Base-by-base conservation (phyloP, 257 asterid species). In the Mitragyna speciosa region DNA sequence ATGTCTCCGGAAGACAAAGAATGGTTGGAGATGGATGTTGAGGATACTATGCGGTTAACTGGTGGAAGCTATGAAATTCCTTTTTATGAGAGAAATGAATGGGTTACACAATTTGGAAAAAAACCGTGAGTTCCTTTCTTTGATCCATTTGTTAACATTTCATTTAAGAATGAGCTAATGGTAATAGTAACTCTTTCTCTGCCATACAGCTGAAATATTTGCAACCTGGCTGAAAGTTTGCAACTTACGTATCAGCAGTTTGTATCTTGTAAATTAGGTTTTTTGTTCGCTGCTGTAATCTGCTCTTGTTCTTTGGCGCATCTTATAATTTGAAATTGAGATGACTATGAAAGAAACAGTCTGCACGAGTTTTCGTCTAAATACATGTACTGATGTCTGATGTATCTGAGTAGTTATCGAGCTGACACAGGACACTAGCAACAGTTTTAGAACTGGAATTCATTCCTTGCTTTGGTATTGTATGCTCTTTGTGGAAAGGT, bases 1-100 rank as follows among this genome's bases (percentile, higher is more conserved):
- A 92, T 96, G 97, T 86, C 92, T 72, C 97, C 98, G 15, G 98
- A 96, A 89, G 99, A 96, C 80, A 88, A 88, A 85, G 87, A 94
- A 80, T 96, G 99, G 99, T 87, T 96, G 81, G 98, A 96, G 89
- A 96, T 83, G 97, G 97, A 96, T 82, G 93, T 96, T 63, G 99
- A 92, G 87, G 99, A 96, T 86, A 89, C 91, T 83, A 2, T 96
- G 84, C 77, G 71, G 19, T 84, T 94, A 66, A 86, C 93, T 64
- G 81, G 81, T 39, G 97, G 94, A 76, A 82, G 78, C 3, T 85
- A 70, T 78, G 95, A 92, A 85, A 89, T 89, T 82, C 99, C 99
- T 9, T 96, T 89, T 78, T 96, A 92, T 71, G 99, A 96, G 86
- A 96, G 87, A 28, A 88, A 92, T 2, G 89, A 85, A 84, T 96